Evolutionary conservation across 768 basidiomycete genomes (phyloP).

Genomic region (Sarcodon sp.): DNA sequence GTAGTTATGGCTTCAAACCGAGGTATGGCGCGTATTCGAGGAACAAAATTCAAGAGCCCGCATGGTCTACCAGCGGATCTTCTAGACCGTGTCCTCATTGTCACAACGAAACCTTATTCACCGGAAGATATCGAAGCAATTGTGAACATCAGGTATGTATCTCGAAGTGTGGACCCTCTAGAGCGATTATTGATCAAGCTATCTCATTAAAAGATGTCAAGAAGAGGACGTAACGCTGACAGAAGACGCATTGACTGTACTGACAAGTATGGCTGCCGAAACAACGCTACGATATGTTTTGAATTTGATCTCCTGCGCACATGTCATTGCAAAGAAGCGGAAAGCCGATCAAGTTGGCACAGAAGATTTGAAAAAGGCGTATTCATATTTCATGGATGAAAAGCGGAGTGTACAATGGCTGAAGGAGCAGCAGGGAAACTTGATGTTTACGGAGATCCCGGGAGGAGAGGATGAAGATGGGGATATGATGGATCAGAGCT

Average conservation of each 20-base stretch:
- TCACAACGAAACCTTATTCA: slow-evolving; percentile 80
- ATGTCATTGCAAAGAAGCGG: slow-evolving; percentile 74
- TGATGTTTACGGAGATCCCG: slow-evolving; percentile 62
- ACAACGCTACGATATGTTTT: slow-evolving; percentile 91
- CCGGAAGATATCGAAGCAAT: slow-evolving; percentile 84
- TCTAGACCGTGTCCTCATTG: slow-evolving; percentile 90
- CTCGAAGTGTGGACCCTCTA: background rate
- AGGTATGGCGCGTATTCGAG: slow-evolving; percentile 88
- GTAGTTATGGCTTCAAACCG: slow-evolving; percentile 99
- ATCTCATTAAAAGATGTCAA: slow-evolving; percentile 44
- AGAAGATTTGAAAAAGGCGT: slow-evolving; percentile 74
- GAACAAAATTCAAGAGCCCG: slow-evolving; percentile 88
- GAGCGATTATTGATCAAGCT: background rate
- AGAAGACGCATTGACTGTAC: slow-evolving; percentile 56
- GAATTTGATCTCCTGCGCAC: slow-evolving; percentile 89
- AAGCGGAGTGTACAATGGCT: slow-evolving; percentile 88
- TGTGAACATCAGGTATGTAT: slow-evolving; percentile 72
- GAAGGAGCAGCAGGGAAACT: slow-evolving; percentile 65
- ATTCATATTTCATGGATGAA: slow-evolving; percentile 88
- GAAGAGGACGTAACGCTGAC: slow-evolving; percentile 91
- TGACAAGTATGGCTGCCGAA: slow-evolving; percentile 79
- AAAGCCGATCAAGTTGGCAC: slow-evolving; percentile 74
- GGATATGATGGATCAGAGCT: slow-evolving; percentile 24
- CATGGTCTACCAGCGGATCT: slow-evolving; percentile 94
- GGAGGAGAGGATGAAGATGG: slow-evolving; percentile 17